phyloP scores from a whole-genome alignment of 2,329 filamentous ascomycete genomes.

The Pseudovirgaria hyperparasitica region DNA sequence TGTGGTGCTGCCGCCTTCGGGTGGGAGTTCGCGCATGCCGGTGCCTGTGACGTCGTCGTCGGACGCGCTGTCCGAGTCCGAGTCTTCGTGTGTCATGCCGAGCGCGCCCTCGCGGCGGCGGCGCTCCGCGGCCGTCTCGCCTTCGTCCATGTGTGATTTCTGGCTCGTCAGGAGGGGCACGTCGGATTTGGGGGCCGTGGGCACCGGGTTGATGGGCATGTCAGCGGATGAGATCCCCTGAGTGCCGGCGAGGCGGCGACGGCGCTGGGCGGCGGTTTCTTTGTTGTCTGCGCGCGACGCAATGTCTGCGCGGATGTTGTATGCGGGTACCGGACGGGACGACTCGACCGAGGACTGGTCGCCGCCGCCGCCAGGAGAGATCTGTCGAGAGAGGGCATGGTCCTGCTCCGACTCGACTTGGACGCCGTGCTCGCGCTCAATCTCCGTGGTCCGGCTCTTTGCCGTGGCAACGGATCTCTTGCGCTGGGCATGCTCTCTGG shows the following conservation, averaged over 20 bases:
- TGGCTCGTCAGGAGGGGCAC: too few species aligned
- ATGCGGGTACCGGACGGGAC: too few species aligned
- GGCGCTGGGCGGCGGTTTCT: conserved; percentile 13
- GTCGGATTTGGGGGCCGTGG: conserved; percentile 7
- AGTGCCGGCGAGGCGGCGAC: conserved; percentile 10
- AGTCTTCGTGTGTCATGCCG: conserved; percentile 34
- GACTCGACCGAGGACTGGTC: conserved; percentile 3
- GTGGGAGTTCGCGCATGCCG: too few species aligned
- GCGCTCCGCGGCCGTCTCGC: conserved; percentile 63
- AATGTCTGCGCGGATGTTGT: too few species aligned
- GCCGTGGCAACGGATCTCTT: conserved; percentile 15
- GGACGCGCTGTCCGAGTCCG: conserved; percentile 13
- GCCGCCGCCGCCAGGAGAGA: conserved; percentile 4
- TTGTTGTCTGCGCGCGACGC: conserved; percentile 12
- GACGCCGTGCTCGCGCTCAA: conserved; percentile 19
- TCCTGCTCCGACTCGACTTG: conserved; percentile 30
- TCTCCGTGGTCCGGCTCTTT: conserved; percentile 5
- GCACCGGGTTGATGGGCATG: conserved; percentile 1
- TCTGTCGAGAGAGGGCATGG: conserved; percentile 15
- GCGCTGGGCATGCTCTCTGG: conserved; percentile 17
- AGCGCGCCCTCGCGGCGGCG: conserved; percentile 62
- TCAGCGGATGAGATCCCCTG: conserved; percentile 7
- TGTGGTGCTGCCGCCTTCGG: too few species aligned
- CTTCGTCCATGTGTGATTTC: conserved; percentile 27
- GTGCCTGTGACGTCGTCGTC: too few species aligned